Evolutionary conservation across 345 rosid genomes (phyloP).

Genomic region (Noccaea bulbosa): DNA sequence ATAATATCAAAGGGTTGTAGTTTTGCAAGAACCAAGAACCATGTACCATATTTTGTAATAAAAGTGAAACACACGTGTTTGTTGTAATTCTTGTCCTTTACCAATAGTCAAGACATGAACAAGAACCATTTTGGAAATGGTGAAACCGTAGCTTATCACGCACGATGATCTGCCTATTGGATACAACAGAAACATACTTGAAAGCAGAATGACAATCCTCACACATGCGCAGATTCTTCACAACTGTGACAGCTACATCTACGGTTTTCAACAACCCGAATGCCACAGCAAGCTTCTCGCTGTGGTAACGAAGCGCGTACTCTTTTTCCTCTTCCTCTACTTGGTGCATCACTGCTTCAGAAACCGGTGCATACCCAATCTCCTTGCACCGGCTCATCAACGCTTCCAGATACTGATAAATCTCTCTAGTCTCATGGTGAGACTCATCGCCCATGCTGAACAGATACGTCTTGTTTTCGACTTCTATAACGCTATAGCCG

Average conservation of each 20-base stretch:
- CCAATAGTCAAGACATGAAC: slow-evolving; percentile 82
- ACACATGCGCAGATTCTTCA: slow-evolving; percentile 81
- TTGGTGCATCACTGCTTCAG: slow-evolving; percentile 74
- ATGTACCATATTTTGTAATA: slow-evolving; percentile 38
- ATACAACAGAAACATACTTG: slow-evolving; percentile 60
- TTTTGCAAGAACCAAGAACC: slow-evolving; percentile 12
- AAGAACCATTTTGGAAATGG: slow-evolving; percentile 67
- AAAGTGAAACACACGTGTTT: slow-evolving; percentile 22
- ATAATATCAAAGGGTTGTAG: slow-evolving; percentile 15
- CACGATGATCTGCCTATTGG: slow-evolving; percentile 67
- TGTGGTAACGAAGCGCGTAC: slow-evolving; percentile 70
- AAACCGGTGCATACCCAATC: slow-evolving; percentile 62
- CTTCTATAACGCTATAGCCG: slow-evolving; percentile 71
- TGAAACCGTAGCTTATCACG: slow-evolving; percentile 82
- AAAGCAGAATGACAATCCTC: slow-evolving; percentile 82
- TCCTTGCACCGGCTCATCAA: slow-evolving; percentile 68
- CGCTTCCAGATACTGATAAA: slow-evolving; percentile 64
- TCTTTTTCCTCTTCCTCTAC: slow-evolving; percentile 89
- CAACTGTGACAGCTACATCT: slow-evolving; percentile 52
- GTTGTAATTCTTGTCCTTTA: slow-evolving; percentile 43
- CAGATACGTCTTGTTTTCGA: slow-evolving; percentile 55
- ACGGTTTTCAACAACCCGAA: slow-evolving; percentile 67
- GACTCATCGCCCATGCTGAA: slow-evolving; percentile 84
- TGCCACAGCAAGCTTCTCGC: slow-evolving; percentile 86
- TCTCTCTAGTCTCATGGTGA: slow-evolving; percentile 57